Conservation (phyloP, 2,329 filamentous ascomycete species). For the Fusarium longipes region DNA sequence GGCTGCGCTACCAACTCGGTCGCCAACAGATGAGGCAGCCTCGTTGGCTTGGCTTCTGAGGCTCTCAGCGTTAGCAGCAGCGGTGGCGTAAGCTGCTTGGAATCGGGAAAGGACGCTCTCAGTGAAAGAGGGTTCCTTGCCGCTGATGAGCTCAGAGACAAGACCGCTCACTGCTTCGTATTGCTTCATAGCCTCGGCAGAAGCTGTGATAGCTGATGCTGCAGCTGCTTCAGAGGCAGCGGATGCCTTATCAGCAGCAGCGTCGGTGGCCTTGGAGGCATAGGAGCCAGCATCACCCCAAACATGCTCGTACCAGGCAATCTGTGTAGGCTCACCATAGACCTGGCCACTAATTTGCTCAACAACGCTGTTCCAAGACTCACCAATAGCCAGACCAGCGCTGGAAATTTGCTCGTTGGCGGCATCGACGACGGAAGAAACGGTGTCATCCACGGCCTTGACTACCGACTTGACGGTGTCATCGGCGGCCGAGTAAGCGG, state of each 20-base stretch:
- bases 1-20: slow-evolving; percentile 53
- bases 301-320: slow-evolving; percentile 65
- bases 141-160: slow-evolving; percentile 79
- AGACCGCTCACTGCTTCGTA: slow-evolving; percentile 77
- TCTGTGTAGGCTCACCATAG: slow-evolving; percentile 73
- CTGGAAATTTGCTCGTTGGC: slow-evolving; percentile 54
- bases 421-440: slow-evolving; percentile 59
- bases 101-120: slow-evolving; percentile 82
- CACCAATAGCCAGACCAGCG: slow-evolving; percentile 54
- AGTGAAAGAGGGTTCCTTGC: slow-evolving; percentile 83
- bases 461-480: slow-evolving; percentile 56
- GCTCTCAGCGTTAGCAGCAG: slow-evolving; percentile 65
- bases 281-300: slow-evolving; percentile 65
- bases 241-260: slow-evolving; percentile 51
- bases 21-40: slow-evolving; percentile 50
- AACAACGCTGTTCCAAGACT: slow-evolving; percentile 59
- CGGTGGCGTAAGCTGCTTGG: slow-evolving; percentile 77
- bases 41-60: slow-evolving; percentile 51
- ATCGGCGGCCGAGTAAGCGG: slow-evolving; percentile 56
- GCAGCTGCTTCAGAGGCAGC: slow-evolving; percentile 58
- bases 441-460: slow-evolving; percentile 53
- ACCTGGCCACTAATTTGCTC: slow-evolving; percentile 74
- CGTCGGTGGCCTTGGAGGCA: slow-evolving; percentile 68
- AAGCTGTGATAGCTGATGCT: slow-evolving; percentile 69
- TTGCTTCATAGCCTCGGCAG: slow-evolving; percentile 69